Percentiles rank a stretch among this genome's conserved stretches.
Conservation (phyloP, 495 filamentous ascomycete genomes). For the Xylona heveae region DNA sequence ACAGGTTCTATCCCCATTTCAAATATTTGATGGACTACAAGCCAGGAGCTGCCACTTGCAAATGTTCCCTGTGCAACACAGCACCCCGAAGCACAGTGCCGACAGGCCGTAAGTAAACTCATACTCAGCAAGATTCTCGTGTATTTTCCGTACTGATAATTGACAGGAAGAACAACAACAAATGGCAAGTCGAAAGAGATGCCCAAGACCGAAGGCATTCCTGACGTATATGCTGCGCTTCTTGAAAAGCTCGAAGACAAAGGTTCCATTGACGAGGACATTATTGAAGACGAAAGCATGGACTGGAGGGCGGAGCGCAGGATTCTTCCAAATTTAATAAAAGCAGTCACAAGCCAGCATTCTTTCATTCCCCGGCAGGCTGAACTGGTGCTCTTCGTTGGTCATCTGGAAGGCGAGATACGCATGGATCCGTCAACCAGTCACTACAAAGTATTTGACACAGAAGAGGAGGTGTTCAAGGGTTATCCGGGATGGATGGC, state of each 20-base stretch:
- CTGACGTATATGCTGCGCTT: slow-evolving; percentile 28
- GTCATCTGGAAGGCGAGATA: slow-evolving; percentile 18
- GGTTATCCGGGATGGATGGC: slow-evolving; percentile 30
- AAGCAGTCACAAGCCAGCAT: slow-evolving; percentile 18
- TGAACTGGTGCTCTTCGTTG: slow-evolving; percentile 34
- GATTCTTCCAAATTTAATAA: slow-evolving; percentile 12
- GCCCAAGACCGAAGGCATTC: slow-evolving; percentile 19
- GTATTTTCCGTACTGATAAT: too few species aligned
- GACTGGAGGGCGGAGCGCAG: slow-evolving; percentile 30
- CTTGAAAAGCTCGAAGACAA: slow-evolving; percentile 24
- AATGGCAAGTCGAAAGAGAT: not conserved
- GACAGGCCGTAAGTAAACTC: slow-evolving; percentile 3
- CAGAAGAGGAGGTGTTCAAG: slow-evolving; percentile 10
- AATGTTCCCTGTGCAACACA: slow-evolving; percentile 18
- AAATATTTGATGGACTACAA: slow-evolving; percentile 27
- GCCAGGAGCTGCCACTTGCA: slow-evolving; percentile 12
- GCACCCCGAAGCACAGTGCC: slow-evolving; percentile 2
- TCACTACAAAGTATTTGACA: slow-evolving; percentile 15
- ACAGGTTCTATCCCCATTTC: slow-evolving; percentile 36
- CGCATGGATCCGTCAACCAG: slow-evolving; percentile 13
- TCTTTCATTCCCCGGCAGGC: slow-evolving; percentile 32
- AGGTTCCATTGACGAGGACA: slow-evolving; percentile 18
- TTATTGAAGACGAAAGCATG: slow-evolving; percentile 25
- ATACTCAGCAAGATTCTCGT: slow-evolving; percentile 6
- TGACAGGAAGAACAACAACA: too few species aligned